phyloP scores from a whole-genome alignment of 257 asterid genomes.

The Oldenlandia corymbosa region DNA sequence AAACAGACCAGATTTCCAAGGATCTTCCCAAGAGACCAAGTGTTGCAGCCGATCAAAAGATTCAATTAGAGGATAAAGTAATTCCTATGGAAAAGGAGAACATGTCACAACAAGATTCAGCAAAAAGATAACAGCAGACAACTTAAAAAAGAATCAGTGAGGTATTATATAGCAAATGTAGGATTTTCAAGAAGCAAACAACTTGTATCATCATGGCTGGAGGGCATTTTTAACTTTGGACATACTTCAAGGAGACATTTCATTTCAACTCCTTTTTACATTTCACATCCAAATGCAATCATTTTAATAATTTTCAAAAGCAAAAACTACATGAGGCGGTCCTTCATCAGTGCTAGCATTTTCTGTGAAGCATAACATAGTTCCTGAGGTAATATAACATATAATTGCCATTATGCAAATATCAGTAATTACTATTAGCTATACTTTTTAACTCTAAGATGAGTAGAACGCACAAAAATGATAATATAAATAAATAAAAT shows the following conservation, averaged over 20 bases:
- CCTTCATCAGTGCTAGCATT: not conserved
- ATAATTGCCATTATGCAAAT: not conserved
- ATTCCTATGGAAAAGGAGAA: slow-evolving; percentile 47
- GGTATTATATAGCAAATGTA: not conserved
- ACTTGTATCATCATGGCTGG: not conserved
- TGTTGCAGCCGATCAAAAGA: slow-evolving; percentile 37
- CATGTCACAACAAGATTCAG: slow-evolving; percentile 11
- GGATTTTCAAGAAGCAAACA: slow-evolving; percentile 4
- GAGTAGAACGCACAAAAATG: no score
- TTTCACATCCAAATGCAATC: not conserved
- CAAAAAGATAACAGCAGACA: slow-evolving; percentile 1
- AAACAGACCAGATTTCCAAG: slow-evolving; percentile 57
- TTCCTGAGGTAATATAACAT: not conserved
- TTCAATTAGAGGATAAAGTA: slow-evolving; percentile 61
- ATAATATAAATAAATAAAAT: no score
- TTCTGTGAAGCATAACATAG: not conserved
- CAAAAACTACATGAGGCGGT: no score
- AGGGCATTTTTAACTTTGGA: not conserved
- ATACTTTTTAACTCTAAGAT: not conserved
- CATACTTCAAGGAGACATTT: not conserved
- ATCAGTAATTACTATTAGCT: not conserved
- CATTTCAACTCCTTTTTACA: not conserved
- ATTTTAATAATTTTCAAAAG: not conserved
- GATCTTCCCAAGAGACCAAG: slow-evolving; percentile 77
- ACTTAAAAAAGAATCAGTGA: not conserved